Percentiles rank a stretch among this genome's conserved stretches.
phyloP scores from a whole-genome alignment of 305 asterid genomes.

The Fraxinus albicans region DNA sequence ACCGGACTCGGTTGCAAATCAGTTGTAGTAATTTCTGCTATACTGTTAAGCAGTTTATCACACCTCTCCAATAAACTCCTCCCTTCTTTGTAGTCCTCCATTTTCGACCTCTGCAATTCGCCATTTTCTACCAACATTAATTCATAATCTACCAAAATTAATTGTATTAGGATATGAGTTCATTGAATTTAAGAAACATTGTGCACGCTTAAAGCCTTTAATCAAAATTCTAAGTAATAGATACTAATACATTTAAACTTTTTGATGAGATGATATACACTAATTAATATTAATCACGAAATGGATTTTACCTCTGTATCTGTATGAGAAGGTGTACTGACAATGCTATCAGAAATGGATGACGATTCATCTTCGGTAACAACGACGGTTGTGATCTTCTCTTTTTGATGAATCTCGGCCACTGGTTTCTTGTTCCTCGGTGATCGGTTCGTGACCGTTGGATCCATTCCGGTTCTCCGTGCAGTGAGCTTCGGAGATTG shows the following conservation, averaged over 20 bases:
- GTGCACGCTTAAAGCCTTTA: background rate
- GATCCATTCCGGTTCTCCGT: constrained; percentile 42
- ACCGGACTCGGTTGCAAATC: constrained; percentile 93
- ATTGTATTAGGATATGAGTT: background rate
- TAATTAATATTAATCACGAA: background rate
- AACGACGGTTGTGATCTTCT: constrained; percentile 35
- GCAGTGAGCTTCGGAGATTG: constrained; percentile 64
- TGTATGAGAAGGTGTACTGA: constrained; percentile 56
- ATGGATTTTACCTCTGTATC: constrained; percentile 62
- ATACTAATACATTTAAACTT: background rate
- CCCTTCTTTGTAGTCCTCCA: constrained; percentile 70
- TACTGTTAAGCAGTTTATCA: constrained; percentile 85
- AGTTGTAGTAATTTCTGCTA: constrained; percentile 71
- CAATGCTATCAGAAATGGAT: constrained; percentile 68
- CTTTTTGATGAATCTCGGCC: constrained; percentile 41
- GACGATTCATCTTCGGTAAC: constrained; percentile 75
- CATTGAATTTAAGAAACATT: background rate
- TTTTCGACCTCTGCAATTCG: constrained; percentile 54
- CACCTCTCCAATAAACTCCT: constrained; percentile 77
- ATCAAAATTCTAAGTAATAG: background rate
- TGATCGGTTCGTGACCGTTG: constrained; percentile 30
- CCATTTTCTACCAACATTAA: constrained; percentile 2
- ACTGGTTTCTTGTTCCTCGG: constrained; percentile 47
- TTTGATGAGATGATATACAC: background rate
- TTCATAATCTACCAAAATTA: background rate